A percentile compares a stretch with the other conserved stretches of the same genome.
These are phyloP conservation scores for Pythium chondricola DNA, from an alignment of 352 stramenopile genomes.

Conservation along the genomic window DNA sequence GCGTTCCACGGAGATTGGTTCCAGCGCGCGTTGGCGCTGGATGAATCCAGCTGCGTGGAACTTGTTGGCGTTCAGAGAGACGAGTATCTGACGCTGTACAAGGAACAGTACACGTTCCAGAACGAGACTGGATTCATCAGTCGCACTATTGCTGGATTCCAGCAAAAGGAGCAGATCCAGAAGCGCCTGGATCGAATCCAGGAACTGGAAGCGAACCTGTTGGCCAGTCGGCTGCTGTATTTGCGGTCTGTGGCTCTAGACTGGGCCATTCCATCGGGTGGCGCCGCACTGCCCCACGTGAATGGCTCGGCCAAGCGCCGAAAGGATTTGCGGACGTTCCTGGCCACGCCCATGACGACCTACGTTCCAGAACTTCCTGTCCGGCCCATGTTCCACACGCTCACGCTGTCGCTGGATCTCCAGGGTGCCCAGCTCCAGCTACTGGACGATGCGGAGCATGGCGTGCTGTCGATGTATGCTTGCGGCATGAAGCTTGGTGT, in stretches of 20 bases:
- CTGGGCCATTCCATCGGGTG: conserved; percentile 60
- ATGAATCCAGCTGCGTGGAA: conserved; percentile 61
- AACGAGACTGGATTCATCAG: conserved; percentile 37
- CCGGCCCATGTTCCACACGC: conserved; percentile 49
- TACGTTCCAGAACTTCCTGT: conserved; percentile 46
- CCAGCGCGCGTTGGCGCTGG: conserved; percentile 39
- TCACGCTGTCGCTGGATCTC: conserved; percentile 54
- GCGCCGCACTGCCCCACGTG: conserved; percentile 37
- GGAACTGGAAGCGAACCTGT: conserved; percentile 47
- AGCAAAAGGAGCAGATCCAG: conserved; percentile 35
- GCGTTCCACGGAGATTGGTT: conserved; percentile 69
- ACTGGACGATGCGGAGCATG: conserved; percentile 38
- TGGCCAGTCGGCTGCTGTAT: conserved; percentile 53
- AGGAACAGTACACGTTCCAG: conserved; percentile 47
- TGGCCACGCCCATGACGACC: conserved; percentile 52
- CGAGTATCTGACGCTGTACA: conserved; percentile 59
- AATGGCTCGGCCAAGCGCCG: conserved; percentile 35
- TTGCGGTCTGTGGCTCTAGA: conserved; percentile 49
- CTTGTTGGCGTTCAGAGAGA: conserved; percentile 32
- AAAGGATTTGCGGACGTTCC: conserved; percentile 55
- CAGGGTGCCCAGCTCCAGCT: conserved; percentile 38
- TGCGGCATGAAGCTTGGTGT: conserved; percentile 40
- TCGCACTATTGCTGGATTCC: conserved; percentile 33
- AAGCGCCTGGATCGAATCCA: conserved; percentile 34
- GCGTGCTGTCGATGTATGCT: conserved; percentile 53